Conservation (phyloP, 2,329 filamentous ascomycete species). For the Colletotrichum musae region DNA sequence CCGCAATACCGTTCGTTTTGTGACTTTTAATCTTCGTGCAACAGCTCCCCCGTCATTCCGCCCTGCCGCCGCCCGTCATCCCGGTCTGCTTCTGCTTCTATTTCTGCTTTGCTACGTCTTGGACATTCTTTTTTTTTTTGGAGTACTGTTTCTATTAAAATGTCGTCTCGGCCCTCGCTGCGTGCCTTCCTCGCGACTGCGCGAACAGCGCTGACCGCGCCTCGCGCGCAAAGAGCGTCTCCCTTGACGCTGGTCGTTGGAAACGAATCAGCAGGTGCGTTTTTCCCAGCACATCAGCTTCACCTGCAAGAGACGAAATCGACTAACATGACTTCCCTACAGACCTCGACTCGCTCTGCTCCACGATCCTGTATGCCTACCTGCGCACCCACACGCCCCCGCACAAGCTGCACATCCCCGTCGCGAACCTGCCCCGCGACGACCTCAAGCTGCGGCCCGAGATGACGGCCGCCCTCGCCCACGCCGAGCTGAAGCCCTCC, state of each 20-base stretch:
- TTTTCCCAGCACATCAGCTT: not conserved
- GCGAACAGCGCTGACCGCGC: conserved; percentile 60
- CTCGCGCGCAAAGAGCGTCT: conserved; percentile 58
- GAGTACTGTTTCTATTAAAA: conserved; percentile 27
- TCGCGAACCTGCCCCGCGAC: conserved; percentile 77
- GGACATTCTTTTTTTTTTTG: not conserved
- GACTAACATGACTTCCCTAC: conserved; percentile 2
- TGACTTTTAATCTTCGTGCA: too few species aligned
- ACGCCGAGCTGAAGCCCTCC: conserved; percentile 69
- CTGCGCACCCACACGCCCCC: conserved; percentile 73
- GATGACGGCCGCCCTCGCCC: conserved; percentile 74
- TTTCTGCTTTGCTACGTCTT: not conserved
- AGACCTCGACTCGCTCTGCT: conserved; percentile 88
- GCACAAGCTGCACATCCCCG: conserved; percentile 75
- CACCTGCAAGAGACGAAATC: not conserved
- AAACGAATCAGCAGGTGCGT: conserved; percentile 76
- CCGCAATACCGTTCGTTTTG: not conserved
- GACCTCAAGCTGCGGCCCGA: conserved; percentile 83
- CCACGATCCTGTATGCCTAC: conserved; percentile 81
- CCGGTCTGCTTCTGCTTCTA: conserved; percentile 1
- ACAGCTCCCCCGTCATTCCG: conserved; percentile 25
- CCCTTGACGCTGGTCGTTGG: conserved; percentile 75
- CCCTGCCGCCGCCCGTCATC: not conserved
- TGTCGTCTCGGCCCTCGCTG: conserved; percentile 58
- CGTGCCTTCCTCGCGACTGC: conserved; percentile 67